Evolutionary conservation across 1,284 basidiomycete species (phyloP).

Genomic region (Tilletia caries): DNA sequence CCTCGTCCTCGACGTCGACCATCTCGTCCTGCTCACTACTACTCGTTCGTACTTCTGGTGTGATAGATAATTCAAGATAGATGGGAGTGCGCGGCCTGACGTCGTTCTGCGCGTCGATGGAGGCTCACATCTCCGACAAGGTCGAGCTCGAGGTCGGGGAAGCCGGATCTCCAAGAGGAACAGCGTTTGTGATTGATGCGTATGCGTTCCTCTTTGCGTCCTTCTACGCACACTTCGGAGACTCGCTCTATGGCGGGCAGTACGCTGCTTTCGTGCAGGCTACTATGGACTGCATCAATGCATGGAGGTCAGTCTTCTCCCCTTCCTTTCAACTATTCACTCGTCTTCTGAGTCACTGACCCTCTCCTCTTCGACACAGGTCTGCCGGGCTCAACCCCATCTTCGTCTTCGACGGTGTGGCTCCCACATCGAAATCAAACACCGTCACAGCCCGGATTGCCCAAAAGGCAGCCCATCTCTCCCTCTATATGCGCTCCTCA

Average conservation of each 20-base stretch:
- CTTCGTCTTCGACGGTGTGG: conserved; percentile 45
- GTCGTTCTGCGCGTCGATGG: conserved; percentile 28
- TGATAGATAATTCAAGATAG: neutral
- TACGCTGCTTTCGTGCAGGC: neutral
- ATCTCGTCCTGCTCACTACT: too few species aligned
- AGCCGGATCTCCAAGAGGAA: conserved; percentile 9
- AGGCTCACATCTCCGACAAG: conserved; percentile 27
- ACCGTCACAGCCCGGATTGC: conserved; percentile 26
- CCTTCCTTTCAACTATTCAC: too few species aligned
- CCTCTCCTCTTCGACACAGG: conserved; percentile 23
- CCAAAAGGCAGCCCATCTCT: conserved; percentile 23
- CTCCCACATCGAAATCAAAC: conserved; percentile 32
- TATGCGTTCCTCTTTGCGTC: conserved; percentile 40
- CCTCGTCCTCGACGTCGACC: neutral
- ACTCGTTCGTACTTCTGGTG: neutral
- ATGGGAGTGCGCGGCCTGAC: conserved; percentile 42
- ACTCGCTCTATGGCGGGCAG: conserved; percentile 23
- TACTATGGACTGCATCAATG: conserved; percentile 1
- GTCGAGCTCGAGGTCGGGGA: conserved; percentile 15
- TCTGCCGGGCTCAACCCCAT: conserved; percentile 29
- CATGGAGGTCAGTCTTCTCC: conserved; percentile 19
- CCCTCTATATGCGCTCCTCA: conserved; percentile 35
- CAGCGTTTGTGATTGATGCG: conserved; percentile 36
- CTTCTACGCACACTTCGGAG: conserved; percentile 33
- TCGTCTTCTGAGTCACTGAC: neutral